Evolutionary conservation across 805 yeast species (phyloP).

Genomic region (Pichia thaimueangensis): DNA sequence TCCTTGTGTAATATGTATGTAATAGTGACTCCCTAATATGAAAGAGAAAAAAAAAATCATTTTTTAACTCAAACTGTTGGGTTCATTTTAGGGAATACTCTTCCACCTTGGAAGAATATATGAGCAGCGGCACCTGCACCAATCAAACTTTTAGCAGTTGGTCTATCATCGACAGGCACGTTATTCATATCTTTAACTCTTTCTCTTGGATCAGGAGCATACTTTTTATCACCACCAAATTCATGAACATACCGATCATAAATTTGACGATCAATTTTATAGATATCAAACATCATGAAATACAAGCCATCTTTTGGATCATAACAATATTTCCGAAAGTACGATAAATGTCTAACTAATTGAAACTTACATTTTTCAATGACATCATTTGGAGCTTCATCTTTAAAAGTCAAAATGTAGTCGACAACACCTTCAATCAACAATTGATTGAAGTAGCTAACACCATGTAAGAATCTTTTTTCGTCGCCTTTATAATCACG

Average conservation of each 20-base stretch:
- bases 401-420: slow-evolving; percentile 40
- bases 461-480: slow-evolving; percentile 58
- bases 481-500: slow-evolving; percentile 49
- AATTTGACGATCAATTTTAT: slow-evolving; percentile 43
- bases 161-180: slow-evolving; percentile 25
- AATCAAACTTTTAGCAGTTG: slow-evolving; percentile 40
- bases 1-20: slow-evolving; percentile 1
- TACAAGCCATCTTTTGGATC: slow-evolving; percentile 57
- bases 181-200: slow-evolving; percentile 38
- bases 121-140: slow-evolving; percentile 65
- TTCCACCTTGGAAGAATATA: slow-evolving; percentile 60
- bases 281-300: slow-evolving; percentile 53
- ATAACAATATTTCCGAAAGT: slow-evolving; percentile 49
- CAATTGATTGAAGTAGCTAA: slow-evolving; percentile 56
- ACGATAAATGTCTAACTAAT: slow-evolving; percentile 46
- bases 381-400: slow-evolving; percentile 33
- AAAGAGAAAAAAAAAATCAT: background rate
- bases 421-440: slow-evolving; percentile 65
- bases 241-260: slow-evolving; percentile 44
- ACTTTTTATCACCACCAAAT: slow-evolving; percentile 50
- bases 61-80: too few relatives aligned
- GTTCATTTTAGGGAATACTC: slow-evolving; percentile 39
- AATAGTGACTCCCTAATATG: background rate
- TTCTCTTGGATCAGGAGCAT: slow-evolving; percentile 47
- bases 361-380: slow-evolving; percentile 33